phyloP scores from a whole-genome alignment of 2,329 filamentous ascomycete species.

The Trichophyton mentagrophytes region DNA sequence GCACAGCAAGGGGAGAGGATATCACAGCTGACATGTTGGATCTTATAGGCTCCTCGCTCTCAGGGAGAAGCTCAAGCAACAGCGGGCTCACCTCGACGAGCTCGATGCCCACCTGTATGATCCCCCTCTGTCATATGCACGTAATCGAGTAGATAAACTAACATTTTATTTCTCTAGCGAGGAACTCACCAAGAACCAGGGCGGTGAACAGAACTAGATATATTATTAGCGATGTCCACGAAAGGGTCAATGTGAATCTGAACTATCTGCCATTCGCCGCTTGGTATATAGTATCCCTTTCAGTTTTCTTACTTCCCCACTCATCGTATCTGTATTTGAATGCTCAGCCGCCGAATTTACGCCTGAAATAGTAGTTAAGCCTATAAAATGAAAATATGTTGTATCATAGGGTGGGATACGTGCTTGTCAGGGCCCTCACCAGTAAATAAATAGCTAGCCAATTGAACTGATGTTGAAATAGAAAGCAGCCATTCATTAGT shows the following conservation, averaged over 20 bases:
- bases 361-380: not conserved
- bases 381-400: not conserved
- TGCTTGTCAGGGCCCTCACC: too few species aligned
- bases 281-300: not conserved
- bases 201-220: conserved; percentile 45
- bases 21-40: not conserved
- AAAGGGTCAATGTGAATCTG: not conserved
- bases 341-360: not conserved
- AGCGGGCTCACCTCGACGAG: conserved; percentile 72
- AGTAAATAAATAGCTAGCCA: not conserved
- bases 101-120: conserved; percentile 77
- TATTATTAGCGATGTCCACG: conserved; percentile 9
- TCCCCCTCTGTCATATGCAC: not conserved
- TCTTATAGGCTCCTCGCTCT: conserved; percentile 51
- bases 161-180: conserved; percentile 41
- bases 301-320: not conserved
- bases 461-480: not conserved
- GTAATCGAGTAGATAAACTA: not conserved
- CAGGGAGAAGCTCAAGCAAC: conserved; percentile 55
- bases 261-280: not conserved
- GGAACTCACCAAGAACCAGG: conserved; percentile 60
- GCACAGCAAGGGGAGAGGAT: not conserved
- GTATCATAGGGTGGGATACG: not conserved
- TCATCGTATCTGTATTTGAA: not conserved
- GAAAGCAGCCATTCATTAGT: not conserved